These are phyloP conservation scores for Ocimum tenuiflorum DNA, from an alignment of 257 asterid genomes.

Conservation along the genomic window DNA sequence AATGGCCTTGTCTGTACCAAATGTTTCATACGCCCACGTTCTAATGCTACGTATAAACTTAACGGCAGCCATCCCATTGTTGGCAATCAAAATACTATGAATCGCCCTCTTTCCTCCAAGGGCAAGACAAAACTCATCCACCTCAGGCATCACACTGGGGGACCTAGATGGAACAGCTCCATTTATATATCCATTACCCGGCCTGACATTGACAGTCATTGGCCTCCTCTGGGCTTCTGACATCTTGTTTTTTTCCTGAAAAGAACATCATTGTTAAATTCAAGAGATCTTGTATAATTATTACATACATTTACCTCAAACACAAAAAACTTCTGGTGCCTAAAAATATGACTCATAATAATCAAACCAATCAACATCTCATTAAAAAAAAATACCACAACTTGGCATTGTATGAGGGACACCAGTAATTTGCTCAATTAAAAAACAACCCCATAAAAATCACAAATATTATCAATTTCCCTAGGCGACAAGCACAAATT, in stretches of 20 bases:
- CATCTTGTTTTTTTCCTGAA: slow-evolving; percentile 60
- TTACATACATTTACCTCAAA: not conserved
- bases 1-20: slow-evolving; percentile 94
- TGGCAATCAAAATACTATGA: slow-evolving; percentile 89
- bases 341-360: not conserved
- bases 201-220: slow-evolving; percentile 23
- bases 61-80: slow-evolving; percentile 99
- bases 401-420: not conserved
- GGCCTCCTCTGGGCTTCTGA: slow-evolving; percentile 90
- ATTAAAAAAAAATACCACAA: not conserved
- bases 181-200: slow-evolving; percentile 40
- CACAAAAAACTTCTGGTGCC: not conserved
- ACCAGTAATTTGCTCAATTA: slow-evolving; percentile 11
- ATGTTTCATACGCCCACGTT: slow-evolving; percentile 97
- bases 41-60: slow-evolving; percentile 92
- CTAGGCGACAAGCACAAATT: not conserved
- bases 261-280: slow-evolving; percentile 8
- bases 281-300: not conserved
- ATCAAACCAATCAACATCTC: not conserved
- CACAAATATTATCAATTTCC: not conserved
- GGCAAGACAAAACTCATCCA: slow-evolving; percentile 71
- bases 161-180: slow-evolving; percentile 63
- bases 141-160: slow-evolving; percentile 42
- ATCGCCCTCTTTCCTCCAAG: slow-evolving; percentile 81
- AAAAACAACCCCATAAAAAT: slow-evolving; percentile 5